Evolutionary conservation across 305 asterid genomes (phyloP).

Genomic region (Fraxinus latifolia): DNA sequence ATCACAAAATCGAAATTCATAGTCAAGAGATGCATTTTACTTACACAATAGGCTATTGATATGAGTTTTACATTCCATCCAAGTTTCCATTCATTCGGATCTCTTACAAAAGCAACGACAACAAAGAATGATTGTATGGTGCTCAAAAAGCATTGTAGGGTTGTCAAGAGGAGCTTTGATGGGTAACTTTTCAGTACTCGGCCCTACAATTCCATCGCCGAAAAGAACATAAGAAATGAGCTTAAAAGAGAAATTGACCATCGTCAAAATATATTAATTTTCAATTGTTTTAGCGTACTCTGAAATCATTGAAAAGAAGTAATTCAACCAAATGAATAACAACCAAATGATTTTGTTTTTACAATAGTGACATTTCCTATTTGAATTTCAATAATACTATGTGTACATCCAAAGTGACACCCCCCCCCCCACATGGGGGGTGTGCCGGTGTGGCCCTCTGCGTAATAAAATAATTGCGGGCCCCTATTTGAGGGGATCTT

Average conservation of each 20-base stretch:
- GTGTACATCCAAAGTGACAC: too few species aligned
- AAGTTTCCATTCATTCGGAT: constrained; percentile 64
- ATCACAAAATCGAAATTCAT: neutral
- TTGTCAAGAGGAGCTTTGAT: constrained; percentile 70
- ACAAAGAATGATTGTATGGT: constrained; percentile 63
- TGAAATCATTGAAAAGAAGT: too few species aligned
- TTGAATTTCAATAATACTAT: too few species aligned
- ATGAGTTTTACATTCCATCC: constrained; percentile 65
- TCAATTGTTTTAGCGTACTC: too few species aligned
- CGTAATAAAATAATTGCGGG: too few species aligned
- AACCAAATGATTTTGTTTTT: neutral
- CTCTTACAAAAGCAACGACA: constrained; percentile 60
- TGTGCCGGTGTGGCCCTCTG: too few species aligned
- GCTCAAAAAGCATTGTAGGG: constrained; percentile 69
- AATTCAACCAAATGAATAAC: neutral
- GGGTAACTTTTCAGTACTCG: constrained; percentile 55
- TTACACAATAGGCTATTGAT: constrained; percentile 75
- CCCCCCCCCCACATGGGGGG: too few species aligned
- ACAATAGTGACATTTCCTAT: neutral
- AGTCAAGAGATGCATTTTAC: constrained; percentile 17
- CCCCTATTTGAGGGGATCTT: too few species aligned
- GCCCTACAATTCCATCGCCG: constrained; percentile 35
- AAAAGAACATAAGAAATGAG: neutral
- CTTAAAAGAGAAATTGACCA: neutral
- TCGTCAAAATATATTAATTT: too few species aligned